Evolutionary conservation across 2,329 filamentous ascomycete genomes (phyloP).

Genomic region (Pseudopithomyces chartarum): DNA sequence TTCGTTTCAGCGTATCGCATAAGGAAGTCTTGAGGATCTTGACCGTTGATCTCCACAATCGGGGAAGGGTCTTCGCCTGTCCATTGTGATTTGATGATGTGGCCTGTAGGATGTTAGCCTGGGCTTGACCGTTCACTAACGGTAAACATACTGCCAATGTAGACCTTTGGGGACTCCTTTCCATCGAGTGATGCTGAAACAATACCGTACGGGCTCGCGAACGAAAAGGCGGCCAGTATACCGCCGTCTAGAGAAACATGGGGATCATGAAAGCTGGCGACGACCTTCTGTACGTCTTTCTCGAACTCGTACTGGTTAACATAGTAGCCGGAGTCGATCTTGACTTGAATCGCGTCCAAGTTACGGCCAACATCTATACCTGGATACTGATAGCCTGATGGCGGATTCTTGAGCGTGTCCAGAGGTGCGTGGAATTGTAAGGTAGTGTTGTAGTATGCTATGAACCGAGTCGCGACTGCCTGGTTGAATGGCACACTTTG

Average conservation of each 20-base stretch:
- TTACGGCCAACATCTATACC: constrained; percentile 38
- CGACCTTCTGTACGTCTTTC: constrained; percentile 38
- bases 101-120: constrained; percentile 20
- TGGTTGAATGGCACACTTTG: constrained; percentile 52
- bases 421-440: constrained; percentile 53
- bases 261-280: constrained; percentile 35
- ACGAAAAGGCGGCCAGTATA: constrained; percentile 32
- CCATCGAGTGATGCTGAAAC: constrained; percentile 28
- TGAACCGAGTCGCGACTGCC: constrained; percentile 50
- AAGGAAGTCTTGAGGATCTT: constrained; percentile 25
- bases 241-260: constrained; percentile 35
- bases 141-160: constrained; percentile 23
- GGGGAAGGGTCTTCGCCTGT: constrained; percentile 27
- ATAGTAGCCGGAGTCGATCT: constrained; percentile 33
- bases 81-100: constrained; percentile 27
- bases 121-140: constrained; percentile 31
- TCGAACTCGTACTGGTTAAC: constrained; percentile 47
- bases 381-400: constrained; percentile 48
- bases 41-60: constrained; percentile 29
- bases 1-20: constrained; percentile 30
- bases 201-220: constrained; percentile 30
- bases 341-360: constrained; percentile 30
- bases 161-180: constrained; percentile 32
- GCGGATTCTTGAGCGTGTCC: constrained; percentile 48
- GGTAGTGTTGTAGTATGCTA: constrained; percentile 52